Evolutionary conservation across 129 eudicot species (phyloP).

Genomic region (Pittosporum tobira): DNA sequence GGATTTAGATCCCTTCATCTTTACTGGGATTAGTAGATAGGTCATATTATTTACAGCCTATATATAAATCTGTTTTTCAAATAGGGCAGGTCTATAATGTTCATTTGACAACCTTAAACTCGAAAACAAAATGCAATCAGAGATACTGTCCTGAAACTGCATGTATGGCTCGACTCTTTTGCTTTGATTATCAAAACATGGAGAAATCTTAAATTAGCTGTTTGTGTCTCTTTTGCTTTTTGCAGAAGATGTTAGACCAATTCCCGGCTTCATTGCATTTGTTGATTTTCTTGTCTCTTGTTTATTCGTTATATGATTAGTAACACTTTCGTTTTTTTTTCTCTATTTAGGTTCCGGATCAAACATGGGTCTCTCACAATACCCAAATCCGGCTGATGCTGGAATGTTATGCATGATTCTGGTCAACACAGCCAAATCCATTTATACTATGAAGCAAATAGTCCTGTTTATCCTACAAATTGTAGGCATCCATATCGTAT

Average conservation of each 20-base stretch:
- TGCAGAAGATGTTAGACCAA: no score
- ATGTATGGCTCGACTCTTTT: neutral
- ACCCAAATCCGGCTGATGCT: constrained; percentile 62
- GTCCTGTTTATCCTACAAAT: constrained; percentile 55
- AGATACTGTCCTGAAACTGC: no score
- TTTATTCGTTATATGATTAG: neutral
- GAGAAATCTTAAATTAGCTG: no score
- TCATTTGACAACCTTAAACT: neutral
- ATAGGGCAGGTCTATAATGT: neutral
- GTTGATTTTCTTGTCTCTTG: neutral
- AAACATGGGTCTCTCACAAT: constrained; percentile 72
- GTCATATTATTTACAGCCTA: neutral
- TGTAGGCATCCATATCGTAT: constrained; percentile 50
- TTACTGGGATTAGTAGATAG: neutral
- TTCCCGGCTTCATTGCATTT: neutral
- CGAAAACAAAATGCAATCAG: neutral
- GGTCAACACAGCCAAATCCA: constrained; percentile 67
- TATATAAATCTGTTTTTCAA: neutral
- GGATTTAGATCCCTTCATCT: neutral
- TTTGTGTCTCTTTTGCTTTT: neutral
- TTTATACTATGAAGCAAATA: constrained; percentile 51
- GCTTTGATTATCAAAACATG: neutral
- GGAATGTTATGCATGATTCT: constrained; percentile 69
- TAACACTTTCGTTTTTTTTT: neutral
- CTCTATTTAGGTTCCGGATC: constrained; percentile 29